phyloP scores from a whole-genome alignment of 2,329 filamentous ascomycete genomes.

The Diaporthe velutina region DNA sequence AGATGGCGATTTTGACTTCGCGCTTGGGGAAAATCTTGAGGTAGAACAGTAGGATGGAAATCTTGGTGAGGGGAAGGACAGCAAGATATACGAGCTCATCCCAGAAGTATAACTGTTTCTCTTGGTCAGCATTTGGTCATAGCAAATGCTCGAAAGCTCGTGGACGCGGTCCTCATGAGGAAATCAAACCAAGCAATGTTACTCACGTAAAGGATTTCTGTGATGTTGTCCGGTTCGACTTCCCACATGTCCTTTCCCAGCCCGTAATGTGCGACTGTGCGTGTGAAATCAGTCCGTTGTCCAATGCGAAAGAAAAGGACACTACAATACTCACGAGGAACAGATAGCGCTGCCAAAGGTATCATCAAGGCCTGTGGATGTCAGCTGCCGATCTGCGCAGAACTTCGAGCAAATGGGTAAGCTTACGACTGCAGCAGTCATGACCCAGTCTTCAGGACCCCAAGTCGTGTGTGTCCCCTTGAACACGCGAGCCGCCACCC shows the following conservation, averaged over 20 bases:
- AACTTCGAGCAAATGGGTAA: neutral
- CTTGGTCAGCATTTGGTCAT: neutral
- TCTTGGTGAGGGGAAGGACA: slow-evolving; percentile 49
- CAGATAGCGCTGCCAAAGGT: slow-evolving; percentile 43
- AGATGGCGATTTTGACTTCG: slow-evolving; percentile 45
- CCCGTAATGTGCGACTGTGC: slow-evolving; percentile 52
- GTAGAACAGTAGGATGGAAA: slow-evolving; percentile 54
- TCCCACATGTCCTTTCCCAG: slow-evolving; percentile 60
- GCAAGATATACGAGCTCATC: slow-evolving; percentile 49
- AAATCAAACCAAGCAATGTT: neutral
- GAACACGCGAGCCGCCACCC: slow-evolving; percentile 46
- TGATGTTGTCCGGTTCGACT: slow-evolving; percentile 56
- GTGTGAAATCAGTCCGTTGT: neutral
- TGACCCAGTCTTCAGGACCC: slow-evolving; percentile 49
- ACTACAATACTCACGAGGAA: slow-evolving; percentile 44
- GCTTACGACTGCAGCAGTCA: slow-evolving; percentile 46
- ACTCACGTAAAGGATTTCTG: slow-evolving; percentile 53
- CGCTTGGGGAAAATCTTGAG: slow-evolving; percentile 50
- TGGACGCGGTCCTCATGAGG: neutral
- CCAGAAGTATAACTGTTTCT: slow-evolving; percentile 46
- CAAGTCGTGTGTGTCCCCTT: slow-evolving; percentile 45
- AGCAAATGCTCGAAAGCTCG: neutral
- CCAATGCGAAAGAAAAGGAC: neutral
- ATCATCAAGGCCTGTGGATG: slow-evolving; percentile 41
- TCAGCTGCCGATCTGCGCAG: slow-evolving; percentile 1